These are phyloP conservation scores for Sporothrix euskadiensis DNA, from an alignment of 2,329 filamentous ascomycete species.

Conservation along the genomic window DNA sequence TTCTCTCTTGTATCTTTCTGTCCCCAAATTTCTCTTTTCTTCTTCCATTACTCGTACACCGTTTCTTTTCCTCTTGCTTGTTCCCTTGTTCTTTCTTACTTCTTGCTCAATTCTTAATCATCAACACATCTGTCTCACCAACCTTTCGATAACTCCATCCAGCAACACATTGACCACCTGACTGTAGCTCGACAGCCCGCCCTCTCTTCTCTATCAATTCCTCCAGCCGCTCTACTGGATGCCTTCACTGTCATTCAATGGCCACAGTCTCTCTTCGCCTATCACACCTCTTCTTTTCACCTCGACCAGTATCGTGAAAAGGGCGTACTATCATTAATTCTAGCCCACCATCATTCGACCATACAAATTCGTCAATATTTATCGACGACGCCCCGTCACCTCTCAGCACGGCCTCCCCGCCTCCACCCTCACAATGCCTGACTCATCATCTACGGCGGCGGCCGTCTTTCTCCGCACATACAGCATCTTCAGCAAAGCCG, in stretches of 20 bases:
- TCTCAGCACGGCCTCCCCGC: not conserved
- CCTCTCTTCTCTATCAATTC: not conserved
- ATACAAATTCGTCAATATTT: not conserved
- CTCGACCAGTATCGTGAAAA: constrained; percentile 11
- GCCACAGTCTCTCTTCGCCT: not conserved
- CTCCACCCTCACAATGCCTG: constrained; percentile 30
- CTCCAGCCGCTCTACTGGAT: not conserved
- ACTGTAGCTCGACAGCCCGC: not conserved
- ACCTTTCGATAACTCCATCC: not conserved
- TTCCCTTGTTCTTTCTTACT: not conserved
- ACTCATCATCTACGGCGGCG: constrained; percentile 32
- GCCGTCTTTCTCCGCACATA: constrained; percentile 31
- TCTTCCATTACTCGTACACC: not conserved
- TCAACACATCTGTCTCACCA: not conserved
- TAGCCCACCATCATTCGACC: not conserved
- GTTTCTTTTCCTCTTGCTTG: not conserved
- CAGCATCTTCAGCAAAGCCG: constrained; percentile 33
- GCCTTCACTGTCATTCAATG: constrained; percentile 15
- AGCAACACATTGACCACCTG: not conserved
- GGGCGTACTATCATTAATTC: constrained; percentile 9
- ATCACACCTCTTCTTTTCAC: not conserved
- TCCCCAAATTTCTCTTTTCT: not conserved
- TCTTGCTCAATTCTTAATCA: not conserved
- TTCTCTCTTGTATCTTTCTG: not conserved
- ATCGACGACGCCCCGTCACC: not conserved